Percentiles rank a stretch among this genome's conserved stretches.
Conservation (phyloP, 768 basidiomycete genomes). For the Phlebiopsis flavidoalba region DNA sequence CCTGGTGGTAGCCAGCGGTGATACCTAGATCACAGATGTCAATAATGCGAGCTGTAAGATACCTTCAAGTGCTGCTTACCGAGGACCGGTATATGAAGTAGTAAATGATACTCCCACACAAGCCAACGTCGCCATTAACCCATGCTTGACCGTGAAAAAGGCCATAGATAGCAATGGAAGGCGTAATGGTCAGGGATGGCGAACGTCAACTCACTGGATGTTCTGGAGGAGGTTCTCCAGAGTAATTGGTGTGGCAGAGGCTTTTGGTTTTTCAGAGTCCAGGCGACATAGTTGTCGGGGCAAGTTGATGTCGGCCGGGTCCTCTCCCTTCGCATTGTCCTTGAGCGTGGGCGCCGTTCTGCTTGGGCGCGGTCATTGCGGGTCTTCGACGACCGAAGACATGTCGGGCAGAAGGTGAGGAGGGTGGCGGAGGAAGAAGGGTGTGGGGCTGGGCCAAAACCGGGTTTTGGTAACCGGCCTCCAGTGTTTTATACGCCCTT, state of each 20-base stretch:
- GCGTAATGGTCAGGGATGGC: slow-evolving; percentile 68
- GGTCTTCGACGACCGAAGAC: slow-evolving; percentile 26
- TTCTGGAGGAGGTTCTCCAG: slow-evolving; percentile 28
- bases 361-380: slow-evolving; percentile 18
- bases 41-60: not conserved
- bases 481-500: slow-evolving; percentile 11
- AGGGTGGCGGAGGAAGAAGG: not conserved
- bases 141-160: slow-evolving; percentile 57
- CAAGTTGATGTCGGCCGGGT: slow-evolving; percentile 33
- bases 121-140: slow-evolving; percentile 69
- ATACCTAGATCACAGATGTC: slow-evolving; percentile 44
- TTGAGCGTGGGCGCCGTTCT: slow-evolving; percentile 13
- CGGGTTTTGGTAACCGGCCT: not conserved
- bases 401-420: slow-evolving; percentile 19
- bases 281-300: slow-evolving; percentile 56
- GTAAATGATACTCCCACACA: slow-evolving; percentile 63
- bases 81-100: slow-evolving; percentile 80
- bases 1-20: slow-evolving; percentile 93
- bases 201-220: slow-evolving; percentile 29
- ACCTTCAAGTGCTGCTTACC: slow-evolving; percentile 41
- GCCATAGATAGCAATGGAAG: slow-evolving; percentile 70
- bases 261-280: slow-evolving; percentile 46
- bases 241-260: slow-evolving; percentile 43
- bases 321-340: slow-evolving; percentile 14
- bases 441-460: not conserved